Base-by-base conservation (phyloP, 73 alveolate species). In the Symbiodinium pilosum region DNA sequence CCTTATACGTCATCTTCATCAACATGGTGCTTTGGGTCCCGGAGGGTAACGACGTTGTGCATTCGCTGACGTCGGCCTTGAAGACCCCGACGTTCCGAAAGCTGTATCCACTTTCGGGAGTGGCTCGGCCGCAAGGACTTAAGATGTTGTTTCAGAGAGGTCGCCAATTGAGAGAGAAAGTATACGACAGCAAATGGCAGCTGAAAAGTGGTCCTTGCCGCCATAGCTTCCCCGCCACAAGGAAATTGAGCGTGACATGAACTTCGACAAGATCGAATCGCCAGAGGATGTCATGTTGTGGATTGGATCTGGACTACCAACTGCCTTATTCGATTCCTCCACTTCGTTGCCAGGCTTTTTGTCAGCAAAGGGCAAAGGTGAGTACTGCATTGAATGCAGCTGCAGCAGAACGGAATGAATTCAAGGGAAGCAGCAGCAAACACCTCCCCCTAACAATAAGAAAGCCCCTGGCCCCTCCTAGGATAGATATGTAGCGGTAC, bases 1-100 rank as follows among this genome's bases (percentile, higher is more conserved):
- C 77, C 3, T 36, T 87, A 59, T 89, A 91, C 51, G 97, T 91
- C 77, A 42, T n/a, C 88, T 91, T 91, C 39, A 34, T 91, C 75
- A 68, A 85, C 81, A 8, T 71, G 97, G 97, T 68, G 36, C 89
- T 91, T 24, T 91, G 97, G 97, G 97, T 91, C 40, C 97, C 97
- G 3, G 89, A 91, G 12, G 75, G 52, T 38, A 69, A 91, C 30
- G 97, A 68, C n/a, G 97, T 91, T 54, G 88, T 91, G 75, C 42
- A 42, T 12, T 91, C 97, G 77, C 41, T 91, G 83, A 91, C 89
- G 2, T 51, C 32, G 51, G 97, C 97, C 14, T n/a, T 91, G 75
- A 41, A 69, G 88, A 12, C 39, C 44, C 97, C 97, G 43, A 91
- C 97, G 56, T 91, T 91, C 41, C 81, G 73, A 54, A 88, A 88